Evolutionary conservation across 1,284 basidiomycete species (phyloP).

Genomic region (Sporisorium iseilematis-ciliati): DNA sequence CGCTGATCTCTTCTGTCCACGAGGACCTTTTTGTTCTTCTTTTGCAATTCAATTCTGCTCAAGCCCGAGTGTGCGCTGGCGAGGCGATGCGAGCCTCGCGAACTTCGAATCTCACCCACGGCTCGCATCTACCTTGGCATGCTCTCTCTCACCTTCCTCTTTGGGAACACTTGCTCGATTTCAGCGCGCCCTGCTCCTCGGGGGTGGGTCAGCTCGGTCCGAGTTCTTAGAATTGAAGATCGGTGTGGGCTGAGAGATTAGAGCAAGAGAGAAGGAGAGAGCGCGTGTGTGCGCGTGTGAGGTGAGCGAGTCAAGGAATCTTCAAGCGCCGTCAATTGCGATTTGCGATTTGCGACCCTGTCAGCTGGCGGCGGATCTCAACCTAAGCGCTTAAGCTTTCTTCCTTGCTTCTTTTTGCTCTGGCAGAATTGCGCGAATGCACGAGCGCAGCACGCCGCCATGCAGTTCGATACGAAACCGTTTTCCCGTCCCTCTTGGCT

Average conservation of each 20-base stretch:
- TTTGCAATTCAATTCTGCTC: too few relatives aligned
- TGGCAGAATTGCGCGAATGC: slow-evolving; percentile 2
- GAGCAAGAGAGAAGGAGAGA: not conserved
- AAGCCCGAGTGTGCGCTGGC: not conserved
- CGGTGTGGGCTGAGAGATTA: not conserved
- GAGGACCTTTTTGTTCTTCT: too few relatives aligned
- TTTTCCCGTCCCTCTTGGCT: not conserved
- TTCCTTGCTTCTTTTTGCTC: not conserved
- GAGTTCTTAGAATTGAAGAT: not conserved
- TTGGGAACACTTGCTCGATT: slow-evolving; percentile 3
- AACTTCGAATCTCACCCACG: slow-evolving; percentile 2
- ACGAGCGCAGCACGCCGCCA: slow-evolving; percentile 20
- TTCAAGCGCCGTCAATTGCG: slow-evolving; percentile 1
- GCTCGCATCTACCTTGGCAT: slow-evolving; percentile 6
- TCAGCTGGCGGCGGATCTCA: not conserved
- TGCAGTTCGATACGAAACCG: slow-evolving; percentile 1
- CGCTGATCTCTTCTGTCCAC: too few relatives aligned
- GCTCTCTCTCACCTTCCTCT: slow-evolving; percentile 13
- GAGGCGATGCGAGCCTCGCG: not conserved
- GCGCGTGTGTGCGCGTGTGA: too few relatives aligned
- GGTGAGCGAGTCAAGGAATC: not conserved
- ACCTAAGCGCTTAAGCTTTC: slow-evolving; percentile 1
- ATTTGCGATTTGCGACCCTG: too few relatives aligned
- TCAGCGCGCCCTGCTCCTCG: too few relatives aligned
- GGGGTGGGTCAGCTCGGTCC: not conserved